Evolutionary conservation across 2,329 filamentous ascomycete genomes (phyloP), one percentile per base, ranked within the genome.

Genomic region (Thielaviopsis euricoi): DNA sequence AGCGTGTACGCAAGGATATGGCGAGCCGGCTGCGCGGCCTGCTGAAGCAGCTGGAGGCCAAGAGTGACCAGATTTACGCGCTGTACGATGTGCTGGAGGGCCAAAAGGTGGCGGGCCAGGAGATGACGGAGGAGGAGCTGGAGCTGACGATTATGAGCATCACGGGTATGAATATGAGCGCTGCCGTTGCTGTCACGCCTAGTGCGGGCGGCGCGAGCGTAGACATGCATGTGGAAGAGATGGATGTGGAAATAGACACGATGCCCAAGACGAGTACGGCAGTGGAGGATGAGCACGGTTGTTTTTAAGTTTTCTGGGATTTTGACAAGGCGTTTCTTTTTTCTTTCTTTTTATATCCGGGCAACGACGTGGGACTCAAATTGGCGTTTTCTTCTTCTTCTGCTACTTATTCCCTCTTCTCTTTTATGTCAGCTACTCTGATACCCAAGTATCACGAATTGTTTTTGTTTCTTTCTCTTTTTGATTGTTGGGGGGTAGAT

Each of bases 61-160:
- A 90, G 70, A 81, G 82, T 25, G 84, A 87, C 61, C 86, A 90
- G 68, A 83, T 95, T 49, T 94, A 95, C 70, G 79, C 81, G 49
- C 74, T 95, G 15, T 87, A 90, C 64, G 89, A 95, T 67, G 87
- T 93, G 1, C 74, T 93, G 0, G 87, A 91, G 69, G 87, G 85
- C 6, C 86, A 90, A 67, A 87, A 86, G 71, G 74, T 75, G 37
- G 76, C 76, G 2, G 81, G 81, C 0, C 78, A 81, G 65, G 74
- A 77, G 62, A 83, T 86, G 76, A 78, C 73, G 0, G 76, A 80
- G 63, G 77, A 80, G 21, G 77, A 82, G 64, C 73, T 84, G 50
- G 82, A 86, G 64, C 74, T 82, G 64, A 87, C 83, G 0, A 74
- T 87, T 13, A 69, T 75, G 56, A 79, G 74, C 65, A 77, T 80